Base-by-base conservation (phyloP, 495 filamentous ascomycete genomes). In the Monascus purpureus region DNA sequence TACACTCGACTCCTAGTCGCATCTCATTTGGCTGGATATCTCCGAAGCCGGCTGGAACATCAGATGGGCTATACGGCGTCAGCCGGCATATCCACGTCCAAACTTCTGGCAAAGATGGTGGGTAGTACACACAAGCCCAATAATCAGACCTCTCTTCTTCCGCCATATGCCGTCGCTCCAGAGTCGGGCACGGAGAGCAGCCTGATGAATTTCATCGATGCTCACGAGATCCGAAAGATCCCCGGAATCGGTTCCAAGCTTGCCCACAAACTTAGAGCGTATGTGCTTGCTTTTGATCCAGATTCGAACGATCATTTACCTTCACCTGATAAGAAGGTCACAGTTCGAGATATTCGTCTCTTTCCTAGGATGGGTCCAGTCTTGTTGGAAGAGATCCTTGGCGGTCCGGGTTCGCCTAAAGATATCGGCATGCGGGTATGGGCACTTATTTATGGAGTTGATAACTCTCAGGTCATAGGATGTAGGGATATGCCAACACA, bases 51-150 rank as follows among this genome's bases (percentile, higher is more conserved):
- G 37, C 64, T 96, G 6, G 80, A 90, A 32, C 59, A 77, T 26
- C 62, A 81, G n/a, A 77, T 75, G 41, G 83, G 83, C 3, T 93
- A 85, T 53, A 90, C 84, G 4, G 75, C 75, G 23, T 82, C 85
- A 1, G 84, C 80, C n/a, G 88, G 88, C 7, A 74, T 93, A 2
- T 75, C 84, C 2, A 93, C 82, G 3, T 83, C 75, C 29, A 94
- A 94, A 50, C 46, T 86, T 2, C 63, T 88, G 17, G 73, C 81
- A 18, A 96, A 96, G 48, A 60, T 96, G 17, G 82, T 75, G 15
- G 88, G 88, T 13, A 83, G 72, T 57, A 55, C 77, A 25, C 72
- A 93, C 47, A 94, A 94, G 53, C 88, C 88, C 0, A 75, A 77
- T 28, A 75, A 70, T 32, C 88, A 93, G 47, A 94, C 88, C 0